Evolutionary conservation across 805 yeast species (phyloP), one percentile per base, ranked within the genome.

Genomic region (Saturnispora zaruensis): DNA sequence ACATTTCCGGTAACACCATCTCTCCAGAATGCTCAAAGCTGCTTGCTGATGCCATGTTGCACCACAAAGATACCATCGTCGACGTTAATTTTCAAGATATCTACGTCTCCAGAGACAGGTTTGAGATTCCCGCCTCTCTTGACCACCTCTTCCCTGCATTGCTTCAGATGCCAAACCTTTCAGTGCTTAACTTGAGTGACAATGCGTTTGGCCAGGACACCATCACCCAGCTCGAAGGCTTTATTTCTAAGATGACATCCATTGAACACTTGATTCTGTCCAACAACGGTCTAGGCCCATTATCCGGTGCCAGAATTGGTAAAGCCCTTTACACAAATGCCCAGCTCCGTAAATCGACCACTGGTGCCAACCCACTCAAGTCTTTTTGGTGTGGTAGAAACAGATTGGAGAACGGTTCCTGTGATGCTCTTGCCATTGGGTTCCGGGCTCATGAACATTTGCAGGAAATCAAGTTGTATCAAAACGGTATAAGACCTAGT

Each of bases 231-330:
- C 75, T 93, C 50, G 96, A 93, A 64, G 74, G 72, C 25, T 89
- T 82, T 59, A 72, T 93, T 51, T 71, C 86, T 11, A 74, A 82
- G 58, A 76, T 79, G 16, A 81, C 95, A 24, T 18, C 40, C 21
- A 70, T 93, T 50, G 84, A 87, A 67, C 96, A 93, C 64, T 76
- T 93, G 66, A 82, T 87, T 57, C 73, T 93, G 54, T 84, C 96
- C 44, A 93, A 93, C 69, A 93, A 93, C 66, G 99, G 99, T 50
- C 84, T 93, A 81, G 99, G 99, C 33, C 99, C 99, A 24, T 85
- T 85, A 65, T 96, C 98, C 0, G 99, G 99, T 59, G 84, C 91
- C 51, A 79, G 96, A 65, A 86, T 93, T 54, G 99, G 97, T 53
- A 80, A 81, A 59, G 87, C 96, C 4, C 76, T 93, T 44, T 87